Evolutionary conservation across 352 stramenopile species (phyloP).

Genomic region (Pythium guiyangense): DNA sequence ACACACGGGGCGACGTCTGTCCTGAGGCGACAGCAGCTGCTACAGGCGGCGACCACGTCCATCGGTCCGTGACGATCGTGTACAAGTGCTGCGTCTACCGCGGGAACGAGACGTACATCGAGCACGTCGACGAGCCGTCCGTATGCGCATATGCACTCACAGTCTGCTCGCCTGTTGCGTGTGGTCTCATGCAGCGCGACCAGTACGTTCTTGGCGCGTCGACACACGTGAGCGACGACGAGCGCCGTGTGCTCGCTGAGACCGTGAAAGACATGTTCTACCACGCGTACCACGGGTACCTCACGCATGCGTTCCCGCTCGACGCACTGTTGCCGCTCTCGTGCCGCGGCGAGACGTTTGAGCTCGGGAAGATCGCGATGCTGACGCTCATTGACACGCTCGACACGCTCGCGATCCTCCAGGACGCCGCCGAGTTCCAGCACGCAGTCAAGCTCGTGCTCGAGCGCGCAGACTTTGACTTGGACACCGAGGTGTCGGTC

Average conservation of each 20-base stretch:
- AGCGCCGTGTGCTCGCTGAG: constrained; percentile 39
- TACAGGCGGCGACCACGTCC: constrained; percentile 3
- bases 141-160: constrained; percentile 56
- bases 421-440: constrained; percentile 71
- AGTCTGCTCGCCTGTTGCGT: constrained; percentile 73
- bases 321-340: constrained; percentile 73
- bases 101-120: constrained; percentile 82
- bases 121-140: constrained; percentile 44
- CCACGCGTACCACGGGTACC: constrained; percentile 85
- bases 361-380: constrained; percentile 77
- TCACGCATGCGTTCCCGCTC: constrained; percentile 78
- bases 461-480: constrained; percentile 60
- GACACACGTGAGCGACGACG: constrained; percentile 46
- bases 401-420: constrained; percentile 87
- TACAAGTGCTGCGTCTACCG: constrained; percentile 78
- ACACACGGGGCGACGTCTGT: constrained; percentile 39
- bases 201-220: constrained; percentile 57
- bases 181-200: constrained; percentile 63
- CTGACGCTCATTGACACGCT: constrained; percentile 90
- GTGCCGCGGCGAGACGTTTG: constrained; percentile 65
- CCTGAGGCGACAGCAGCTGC: constrained; percentile 3
- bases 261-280: constrained; percentile 89
- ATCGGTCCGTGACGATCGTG: constrained; percentile 34
- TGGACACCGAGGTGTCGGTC: constrained; percentile 88
- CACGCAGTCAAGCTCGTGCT: constrained; percentile 63